phyloP scores from a whole-genome alignment of 1,284 basidiomycete genomes.

The Vanrija sp. region DNA sequence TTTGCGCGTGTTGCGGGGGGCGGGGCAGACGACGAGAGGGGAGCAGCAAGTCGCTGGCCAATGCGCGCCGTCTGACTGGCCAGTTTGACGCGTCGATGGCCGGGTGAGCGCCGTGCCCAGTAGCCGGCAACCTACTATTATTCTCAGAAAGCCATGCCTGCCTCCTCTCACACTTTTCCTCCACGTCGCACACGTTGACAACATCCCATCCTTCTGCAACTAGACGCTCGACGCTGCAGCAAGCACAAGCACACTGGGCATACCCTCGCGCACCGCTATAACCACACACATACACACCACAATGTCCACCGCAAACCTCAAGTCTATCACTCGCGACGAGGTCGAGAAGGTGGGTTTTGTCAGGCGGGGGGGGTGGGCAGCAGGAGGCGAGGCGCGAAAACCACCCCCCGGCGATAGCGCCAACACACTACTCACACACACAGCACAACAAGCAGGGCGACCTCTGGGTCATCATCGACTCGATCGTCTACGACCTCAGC shows the following conservation, averaged over 20 bases:
- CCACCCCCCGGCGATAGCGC: background rate
- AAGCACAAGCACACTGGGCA: background rate
- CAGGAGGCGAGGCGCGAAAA: background rate
- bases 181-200: background rate
- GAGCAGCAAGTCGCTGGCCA: too few relatives aligned
- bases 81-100: background rate
- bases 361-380: too few relatives aligned
- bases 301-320: slow-evolving; percentile 27
- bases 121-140: too few relatives aligned
- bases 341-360: slow-evolving; percentile 52
- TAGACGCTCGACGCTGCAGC: background rate
- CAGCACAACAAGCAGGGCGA: slow-evolving; percentile 74
- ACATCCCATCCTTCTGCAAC: background rate
- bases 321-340: slow-evolving; percentile 46
- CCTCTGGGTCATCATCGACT: slow-evolving; percentile 77
- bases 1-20: too few relatives aligned
- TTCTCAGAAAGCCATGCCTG: too few relatives aligned
- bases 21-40: too few relatives aligned
- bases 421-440: background rate
- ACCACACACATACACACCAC: slow-evolving; percentile 2
- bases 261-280: too few relatives aligned
- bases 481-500: slow-evolving; percentile 73
- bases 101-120: background rate
- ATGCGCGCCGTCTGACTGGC: too few relatives aligned
- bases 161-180: background rate